Conservation (phyloP, 306 rosid genomes). For the Quercus cerris region DNA sequence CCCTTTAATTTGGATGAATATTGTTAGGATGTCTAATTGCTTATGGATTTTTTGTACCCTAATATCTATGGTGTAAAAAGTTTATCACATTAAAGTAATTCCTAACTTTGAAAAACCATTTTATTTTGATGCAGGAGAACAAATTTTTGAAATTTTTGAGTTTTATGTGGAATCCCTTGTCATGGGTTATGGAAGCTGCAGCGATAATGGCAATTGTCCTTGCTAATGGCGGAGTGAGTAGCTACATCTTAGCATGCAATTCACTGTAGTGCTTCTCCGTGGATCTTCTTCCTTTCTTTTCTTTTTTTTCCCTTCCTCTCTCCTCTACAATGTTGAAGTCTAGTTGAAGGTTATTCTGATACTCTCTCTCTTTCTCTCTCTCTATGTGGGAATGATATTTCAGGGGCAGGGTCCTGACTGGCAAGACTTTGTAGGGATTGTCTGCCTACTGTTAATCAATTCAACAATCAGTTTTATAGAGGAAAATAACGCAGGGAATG, state of each 20-base stretch:
- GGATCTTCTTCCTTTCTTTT: not conserved
- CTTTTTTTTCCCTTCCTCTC: not conserved
- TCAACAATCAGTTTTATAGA: conserved; percentile 90
- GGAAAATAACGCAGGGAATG: conserved; percentile 88
- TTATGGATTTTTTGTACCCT: not conserved
- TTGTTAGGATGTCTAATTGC: not conserved
- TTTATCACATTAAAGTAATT: not conserved
- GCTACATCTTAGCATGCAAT: not conserved
- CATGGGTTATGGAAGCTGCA: conserved; percentile 99
- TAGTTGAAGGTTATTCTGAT: not conserved
- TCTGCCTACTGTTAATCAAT: conserved; percentile 66
- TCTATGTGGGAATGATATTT: conserved; percentile 16
- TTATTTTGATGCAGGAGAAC: conserved; percentile 58
- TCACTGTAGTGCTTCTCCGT: not conserved
- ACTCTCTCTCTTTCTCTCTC: not conserved
- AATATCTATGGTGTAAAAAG: not conserved
- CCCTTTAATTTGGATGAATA: not conserved
- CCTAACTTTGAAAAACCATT: not conserved
- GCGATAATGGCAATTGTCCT: conserved; percentile 84
- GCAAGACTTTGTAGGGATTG: conserved; percentile 86
- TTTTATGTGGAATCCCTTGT: conserved; percentile 92
- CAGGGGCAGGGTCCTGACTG: conserved; percentile 93
- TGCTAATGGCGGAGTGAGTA: conserved; percentile 88
- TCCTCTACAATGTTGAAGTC: not conserved
- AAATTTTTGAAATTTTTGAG: conserved; percentile 71